These are phyloP conservation scores for Neurospora hispaniola DNA, from an alignment of 495 filamentous ascomycete species.

Conservation along the genomic window DNA sequence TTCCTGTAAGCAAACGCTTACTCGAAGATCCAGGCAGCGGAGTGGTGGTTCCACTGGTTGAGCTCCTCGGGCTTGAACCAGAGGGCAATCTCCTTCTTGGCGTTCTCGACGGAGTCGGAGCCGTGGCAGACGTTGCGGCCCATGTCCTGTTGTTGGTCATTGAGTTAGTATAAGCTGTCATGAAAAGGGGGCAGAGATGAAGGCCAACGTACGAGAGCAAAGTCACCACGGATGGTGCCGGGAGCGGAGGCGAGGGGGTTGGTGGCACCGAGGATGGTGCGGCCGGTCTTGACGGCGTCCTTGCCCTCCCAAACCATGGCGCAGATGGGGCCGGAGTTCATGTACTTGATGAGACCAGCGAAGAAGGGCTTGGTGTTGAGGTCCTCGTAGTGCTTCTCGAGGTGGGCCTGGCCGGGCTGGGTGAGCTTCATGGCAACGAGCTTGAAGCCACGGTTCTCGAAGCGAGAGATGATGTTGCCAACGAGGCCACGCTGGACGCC, in stretches of 20 bases:
- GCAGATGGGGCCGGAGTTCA: slow-evolving; percentile 91
- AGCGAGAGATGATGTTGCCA: slow-evolving; percentile 92
- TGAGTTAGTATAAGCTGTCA: slow-evolving; percentile 1
- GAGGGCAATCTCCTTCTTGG: slow-evolving; percentile 97
- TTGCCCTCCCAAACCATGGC: slow-evolving; percentile 99
- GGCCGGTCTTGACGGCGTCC: slow-evolving; percentile 96
- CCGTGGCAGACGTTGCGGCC: slow-evolving; percentile 99
- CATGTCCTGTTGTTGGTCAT: slow-evolving; percentile 40
- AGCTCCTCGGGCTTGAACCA: slow-evolving; percentile 90
- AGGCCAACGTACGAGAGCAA: slow-evolving; percentile 6
- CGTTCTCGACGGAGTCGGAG: slow-evolving; percentile 94
- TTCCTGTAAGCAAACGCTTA: slow-evolving; percentile 32
- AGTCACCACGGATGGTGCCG: slow-evolving; percentile 95
- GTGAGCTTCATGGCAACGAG: slow-evolving; percentile 93
- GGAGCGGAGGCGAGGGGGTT: slow-evolving; percentile 90
- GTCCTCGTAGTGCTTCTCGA: slow-evolving; percentile 95
- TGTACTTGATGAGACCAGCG: slow-evolving; percentile 85
- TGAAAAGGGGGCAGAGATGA: neutral
- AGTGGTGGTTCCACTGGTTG: slow-evolving; percentile 64
- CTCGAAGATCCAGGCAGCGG: slow-evolving; percentile 93
- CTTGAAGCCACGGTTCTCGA: slow-evolving; percentile 96
- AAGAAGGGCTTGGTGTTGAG: slow-evolving; percentile 93
- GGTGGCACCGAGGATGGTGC: slow-evolving; percentile 90
- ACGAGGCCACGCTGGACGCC: slow-evolving; percentile 98
- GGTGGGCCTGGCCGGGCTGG: slow-evolving; percentile 78